Evolutionary conservation across 192 early-diverging fungal species (phyloP).

Genomic region (Paraglomus occultum): DNA sequence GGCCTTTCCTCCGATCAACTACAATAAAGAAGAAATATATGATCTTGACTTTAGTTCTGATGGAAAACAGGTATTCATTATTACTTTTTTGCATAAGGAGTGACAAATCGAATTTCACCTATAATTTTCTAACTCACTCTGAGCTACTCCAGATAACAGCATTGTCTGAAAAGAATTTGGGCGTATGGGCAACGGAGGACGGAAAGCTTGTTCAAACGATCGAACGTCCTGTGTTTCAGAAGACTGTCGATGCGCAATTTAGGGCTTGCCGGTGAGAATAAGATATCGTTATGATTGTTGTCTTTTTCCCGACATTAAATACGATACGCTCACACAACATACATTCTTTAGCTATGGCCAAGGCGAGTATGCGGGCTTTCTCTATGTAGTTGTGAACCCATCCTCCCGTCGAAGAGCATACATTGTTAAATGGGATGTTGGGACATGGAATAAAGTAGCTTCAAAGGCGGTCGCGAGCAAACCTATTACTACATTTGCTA

Average conservation of each 20-base stretch:
- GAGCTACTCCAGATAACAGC: slow-evolving; percentile 44
- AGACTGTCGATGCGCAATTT: slow-evolving; percentile 46
- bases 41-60: slow-evolving; percentile 65
- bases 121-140: background rate
- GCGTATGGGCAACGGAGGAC: slow-evolving; percentile 41
- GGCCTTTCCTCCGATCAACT: slow-evolving; percentile 48
- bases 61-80: slow-evolving; percentile 14
- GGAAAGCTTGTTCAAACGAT: slow-evolving; percentile 49
- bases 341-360: slow-evolving; percentile 53
- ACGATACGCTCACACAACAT: background rate
- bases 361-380: slow-evolving; percentile 48
- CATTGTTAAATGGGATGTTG: slow-evolving; percentile 59
- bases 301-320: background rate
- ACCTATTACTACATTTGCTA: slow-evolving; percentile 64
- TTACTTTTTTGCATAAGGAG: background rate
- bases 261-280: slow-evolving; percentile 42
- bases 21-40: slow-evolving; percentile 58
- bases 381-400: slow-evolving; percentile 68
- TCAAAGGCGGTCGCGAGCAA: slow-evolving; percentile 49
- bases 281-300: background rate
- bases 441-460: slow-evolving; percentile 53
- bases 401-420: slow-evolving; percentile 51
- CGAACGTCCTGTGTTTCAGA: slow-evolving; percentile 40
- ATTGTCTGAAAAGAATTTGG: slow-evolving; percentile 45
- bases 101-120: background rate